Percentiles rank a stretch among this genome's conserved stretches.
phyloP scores from a whole-genome alignment of 768 basidiomycete genomes.

The Grammothele lineata region DNA sequence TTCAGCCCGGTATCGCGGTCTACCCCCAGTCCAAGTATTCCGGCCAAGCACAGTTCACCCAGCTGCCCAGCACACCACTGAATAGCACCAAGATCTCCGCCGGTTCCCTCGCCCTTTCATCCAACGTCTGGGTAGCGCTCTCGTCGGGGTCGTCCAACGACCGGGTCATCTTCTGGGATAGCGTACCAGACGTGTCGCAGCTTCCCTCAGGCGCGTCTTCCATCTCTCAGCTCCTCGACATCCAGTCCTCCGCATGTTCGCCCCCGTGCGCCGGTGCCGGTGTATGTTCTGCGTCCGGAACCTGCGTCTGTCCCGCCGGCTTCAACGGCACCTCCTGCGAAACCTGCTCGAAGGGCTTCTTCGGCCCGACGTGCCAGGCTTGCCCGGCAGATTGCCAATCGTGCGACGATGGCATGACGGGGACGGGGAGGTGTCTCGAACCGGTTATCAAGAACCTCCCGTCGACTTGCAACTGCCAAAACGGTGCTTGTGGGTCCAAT shows the following conservation, averaged over 20 bases:
- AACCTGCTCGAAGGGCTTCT: slow-evolving; percentile 68
- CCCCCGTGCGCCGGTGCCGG: slow-evolving; percentile 72
- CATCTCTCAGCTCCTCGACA: slow-evolving; percentile 54
- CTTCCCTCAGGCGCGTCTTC: slow-evolving; percentile 48
- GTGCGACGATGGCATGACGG: slow-evolving; percentile 79
- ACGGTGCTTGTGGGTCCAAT: slow-evolving; percentile 66
- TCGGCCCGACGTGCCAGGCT: slow-evolving; percentile 64
- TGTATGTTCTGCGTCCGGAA: slow-evolving; percentile 64
- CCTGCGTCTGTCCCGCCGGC: slow-evolving; percentile 67
- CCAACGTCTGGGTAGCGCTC: slow-evolving; percentile 66
- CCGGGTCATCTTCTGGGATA: slow-evolving; percentile 74
- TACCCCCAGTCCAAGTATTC: slow-evolving; percentile 62
- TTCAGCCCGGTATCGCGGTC: slow-evolving; percentile 64
- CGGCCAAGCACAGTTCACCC: slow-evolving; percentile 56
- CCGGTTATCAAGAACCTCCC: slow-evolving; percentile 47
- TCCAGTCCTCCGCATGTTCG: slow-evolving; percentile 73
- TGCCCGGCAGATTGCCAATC: slow-evolving; percentile 65
- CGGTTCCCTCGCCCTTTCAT: slow-evolving; percentile 63
- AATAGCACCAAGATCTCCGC: slow-evolving; percentile 35
- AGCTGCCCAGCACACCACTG: slow-evolving; percentile 46
- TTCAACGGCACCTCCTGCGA: slow-evolving; percentile 83
- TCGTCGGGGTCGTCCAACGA: slow-evolving; percentile 45
- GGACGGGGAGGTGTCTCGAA: slow-evolving; percentile 67
- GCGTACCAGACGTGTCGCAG: slow-evolving; percentile 70
- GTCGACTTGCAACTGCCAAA: slow-evolving; percentile 75